These are phyloP conservation scores for Sclerotinia nivalis DNA, from an alignment of 2,329 filamentous ascomycete species.

Conservation along the genomic window DNA sequence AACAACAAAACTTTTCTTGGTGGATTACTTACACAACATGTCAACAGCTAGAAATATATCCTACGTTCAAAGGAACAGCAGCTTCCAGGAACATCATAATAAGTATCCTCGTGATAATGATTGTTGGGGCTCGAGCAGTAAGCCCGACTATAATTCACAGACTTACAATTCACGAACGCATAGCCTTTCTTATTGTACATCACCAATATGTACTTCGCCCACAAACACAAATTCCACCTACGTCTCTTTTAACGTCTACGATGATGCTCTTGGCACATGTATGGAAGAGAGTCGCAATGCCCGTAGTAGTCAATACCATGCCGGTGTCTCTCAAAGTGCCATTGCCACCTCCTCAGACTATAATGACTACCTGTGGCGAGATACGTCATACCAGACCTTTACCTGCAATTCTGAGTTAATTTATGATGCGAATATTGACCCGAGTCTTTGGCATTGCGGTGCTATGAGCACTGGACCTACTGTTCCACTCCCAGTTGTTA, in stretches of 20 bases:
- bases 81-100: neutral
- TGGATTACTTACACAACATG: neutral
- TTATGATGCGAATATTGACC: neutral
- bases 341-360: neutral
- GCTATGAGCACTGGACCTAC: neutral
- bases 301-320: neutral
- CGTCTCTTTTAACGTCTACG: neutral
- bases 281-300: neutral
- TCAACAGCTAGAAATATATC: neutral
- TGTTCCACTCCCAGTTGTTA: neutral
- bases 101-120: neutral
- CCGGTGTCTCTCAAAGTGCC: neutral
- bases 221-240: neutral
- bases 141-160: neutral
- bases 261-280: neutral
- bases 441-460: neutral
- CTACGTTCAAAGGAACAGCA: neutral
- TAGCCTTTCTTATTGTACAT: neutral
- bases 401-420: neutral
- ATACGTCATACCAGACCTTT: neutral
- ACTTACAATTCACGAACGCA: neutral
- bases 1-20: neutral
- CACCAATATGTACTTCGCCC: neutral
- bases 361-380: conserved; percentile 1
- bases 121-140: neutral